phyloP scores from a whole-genome alignment of 2,329 filamentous ascomycete genomes.

The Davidsoniella virescens region DNA sequence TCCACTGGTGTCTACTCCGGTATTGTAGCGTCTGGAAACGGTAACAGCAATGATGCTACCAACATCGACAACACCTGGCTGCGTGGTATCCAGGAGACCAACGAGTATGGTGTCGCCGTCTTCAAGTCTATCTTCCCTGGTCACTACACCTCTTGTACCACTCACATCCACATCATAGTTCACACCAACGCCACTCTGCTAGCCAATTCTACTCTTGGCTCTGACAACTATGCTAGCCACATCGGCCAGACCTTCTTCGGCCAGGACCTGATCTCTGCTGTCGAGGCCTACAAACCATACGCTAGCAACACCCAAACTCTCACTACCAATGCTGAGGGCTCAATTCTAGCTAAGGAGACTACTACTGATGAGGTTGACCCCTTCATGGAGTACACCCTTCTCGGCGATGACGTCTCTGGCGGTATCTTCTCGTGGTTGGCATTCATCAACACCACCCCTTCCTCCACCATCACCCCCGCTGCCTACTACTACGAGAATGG shows the following conservation, averaged over 20 bases:
- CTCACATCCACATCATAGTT: conserved; percentile 26
- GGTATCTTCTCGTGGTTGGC: conserved; percentile 39
- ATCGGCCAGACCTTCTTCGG: conserved; percentile 49
- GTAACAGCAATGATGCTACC: conserved; percentile 17
- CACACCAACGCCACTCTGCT: conserved; percentile 22
- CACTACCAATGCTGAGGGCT: conserved; percentile 35
- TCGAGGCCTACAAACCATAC: conserved; percentile 32
- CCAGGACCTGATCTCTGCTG: conserved; percentile 33
- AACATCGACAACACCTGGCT: conserved; percentile 23
- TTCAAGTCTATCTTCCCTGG: conserved; percentile 29
- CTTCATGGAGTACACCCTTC: conserved; percentile 38
- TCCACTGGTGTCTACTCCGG: conserved; percentile 30
- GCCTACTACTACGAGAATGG: conserved; percentile 20
- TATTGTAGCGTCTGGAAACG: conserved; percentile 22
- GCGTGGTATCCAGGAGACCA: conserved; percentile 25
- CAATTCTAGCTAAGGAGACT: conserved; percentile 30
- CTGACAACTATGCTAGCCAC: conserved; percentile 34
- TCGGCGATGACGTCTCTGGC: conserved; percentile 34
- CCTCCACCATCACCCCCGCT: conserved; percentile 18
- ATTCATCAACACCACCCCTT: conserved; percentile 26
- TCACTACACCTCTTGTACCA: conserved; percentile 26
- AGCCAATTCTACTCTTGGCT: conserved; percentile 32
- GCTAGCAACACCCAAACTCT: conserved; percentile 25
- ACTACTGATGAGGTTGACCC: conserved; percentile 36
- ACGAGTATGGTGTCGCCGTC: conserved; percentile 24